A percentile compares a stretch with the other conserved stretches of the same genome.
These are phyloP conservation scores for Myxozyma lipomycoides DNA, from an alignment of 805 yeast genomes.

Conservation along the genomic window DNA sequence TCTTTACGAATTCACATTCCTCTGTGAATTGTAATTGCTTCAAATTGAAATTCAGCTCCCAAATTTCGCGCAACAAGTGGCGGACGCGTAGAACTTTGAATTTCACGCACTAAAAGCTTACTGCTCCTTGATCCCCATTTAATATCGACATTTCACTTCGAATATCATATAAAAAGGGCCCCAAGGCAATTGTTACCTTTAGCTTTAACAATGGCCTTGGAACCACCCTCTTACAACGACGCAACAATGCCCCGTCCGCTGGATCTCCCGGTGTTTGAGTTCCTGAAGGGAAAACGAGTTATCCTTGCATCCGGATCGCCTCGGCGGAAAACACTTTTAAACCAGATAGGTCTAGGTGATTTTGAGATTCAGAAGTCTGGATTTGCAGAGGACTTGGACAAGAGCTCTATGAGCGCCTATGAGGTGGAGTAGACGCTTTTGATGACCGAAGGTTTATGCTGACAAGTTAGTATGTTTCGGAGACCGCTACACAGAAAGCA, in stretches of 20 bases:
- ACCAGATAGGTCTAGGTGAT: constrained; percentile 42
- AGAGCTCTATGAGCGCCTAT: constrained; percentile 45
- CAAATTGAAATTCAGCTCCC: too few species aligned
- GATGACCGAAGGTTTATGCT: background rate
- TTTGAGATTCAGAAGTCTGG: constrained; percentile 53
- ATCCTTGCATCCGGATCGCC: constrained; percentile 84
- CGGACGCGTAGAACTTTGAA: too few species aligned
- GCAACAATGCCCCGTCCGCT: constrained; percentile 7
- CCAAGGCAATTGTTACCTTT: too few species aligned
- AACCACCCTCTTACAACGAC: constrained; percentile 10
- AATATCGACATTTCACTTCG: too few species aligned
- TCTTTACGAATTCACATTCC: too few species aligned
- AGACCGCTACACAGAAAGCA: constrained; percentile 69
- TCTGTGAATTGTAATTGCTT: too few species aligned
- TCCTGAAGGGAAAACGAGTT: constrained; percentile 36
- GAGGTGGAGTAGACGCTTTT: constrained; percentile 37
- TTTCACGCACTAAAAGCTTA: too few species aligned
- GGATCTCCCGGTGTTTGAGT: constrained; percentile 21
- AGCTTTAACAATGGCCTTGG: background rate
- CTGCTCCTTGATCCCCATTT: too few species aligned
- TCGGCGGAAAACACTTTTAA: constrained; percentile 67
- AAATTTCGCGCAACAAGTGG: too few species aligned
- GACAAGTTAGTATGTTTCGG: constrained; percentile 51
- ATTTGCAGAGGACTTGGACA: constrained; percentile 73
- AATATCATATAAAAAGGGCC: too few species aligned